phyloP scores from a whole-genome alignment of 1,284 basidiomycete species.

The Pseudozyma sp. region DNA sequence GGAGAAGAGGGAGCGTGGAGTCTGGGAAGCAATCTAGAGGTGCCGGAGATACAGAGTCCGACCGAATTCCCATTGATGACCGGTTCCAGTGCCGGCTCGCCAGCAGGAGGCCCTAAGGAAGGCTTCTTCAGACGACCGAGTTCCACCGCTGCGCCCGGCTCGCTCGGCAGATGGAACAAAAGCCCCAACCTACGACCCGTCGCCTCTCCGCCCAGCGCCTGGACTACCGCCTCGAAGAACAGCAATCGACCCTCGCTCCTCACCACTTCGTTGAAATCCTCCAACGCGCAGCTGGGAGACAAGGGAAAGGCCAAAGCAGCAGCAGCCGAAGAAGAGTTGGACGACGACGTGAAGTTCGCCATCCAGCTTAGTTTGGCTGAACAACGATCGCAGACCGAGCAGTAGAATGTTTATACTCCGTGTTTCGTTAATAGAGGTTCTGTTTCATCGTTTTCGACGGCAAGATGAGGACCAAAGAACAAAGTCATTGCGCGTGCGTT shows the following conservation, averaged over 20 bases:
- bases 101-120: background rate
- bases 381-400: conserved; percentile 29
- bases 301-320: conserved; percentile 6
- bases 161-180: conserved; percentile 16
- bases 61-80: conserved; percentile 19
- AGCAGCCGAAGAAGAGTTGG: conserved; percentile 23
- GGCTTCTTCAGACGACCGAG: too few relatives aligned
- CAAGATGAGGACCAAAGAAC: too few relatives aligned
- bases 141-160: background rate
- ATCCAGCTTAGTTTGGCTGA: conserved; percentile 63
- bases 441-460: too few relatives aligned
- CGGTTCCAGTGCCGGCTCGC: background rate
- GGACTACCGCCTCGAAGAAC: background rate
- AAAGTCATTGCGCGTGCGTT: too few relatives aligned
- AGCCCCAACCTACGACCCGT: conserved; percentile 24
- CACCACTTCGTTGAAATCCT: conserved; percentile 16
- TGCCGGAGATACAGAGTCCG: conserved; percentile 21
- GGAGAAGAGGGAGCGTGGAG: conserved; percentile 15
- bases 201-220: background rate
- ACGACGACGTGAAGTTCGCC: conserved; percentile 58
- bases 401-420: background rate
- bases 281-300: background rate
- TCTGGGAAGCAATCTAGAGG: conserved; percentile 13
- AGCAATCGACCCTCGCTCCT: conserved; percentile 9
- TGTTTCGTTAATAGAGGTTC: too few relatives aligned